Evolutionary conservation across 2,329 filamentous ascomycete genomes (phyloP).

Genomic region (Claviceps pusilla): DNA sequence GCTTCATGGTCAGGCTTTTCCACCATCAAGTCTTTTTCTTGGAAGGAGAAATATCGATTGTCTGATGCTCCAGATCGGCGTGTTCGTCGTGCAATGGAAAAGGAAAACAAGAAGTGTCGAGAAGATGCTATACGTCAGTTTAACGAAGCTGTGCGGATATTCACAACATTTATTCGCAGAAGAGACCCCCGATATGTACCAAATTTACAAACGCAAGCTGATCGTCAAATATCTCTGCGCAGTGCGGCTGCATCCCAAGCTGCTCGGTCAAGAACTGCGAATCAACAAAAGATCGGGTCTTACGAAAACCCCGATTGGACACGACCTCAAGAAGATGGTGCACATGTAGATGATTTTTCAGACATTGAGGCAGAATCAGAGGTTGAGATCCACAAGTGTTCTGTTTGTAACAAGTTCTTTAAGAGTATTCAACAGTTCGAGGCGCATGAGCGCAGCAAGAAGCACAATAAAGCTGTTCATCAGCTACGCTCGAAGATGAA

Average conservation of each 20-base stretch:
- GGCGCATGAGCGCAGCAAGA: constrained; percentile 90
- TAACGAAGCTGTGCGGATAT: constrained; percentile 76
- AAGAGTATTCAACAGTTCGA: constrained; percentile 86
- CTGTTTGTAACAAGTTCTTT: constrained; percentile 65
- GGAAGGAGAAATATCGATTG: constrained; percentile 73
- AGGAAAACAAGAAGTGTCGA: constrained; percentile 74
- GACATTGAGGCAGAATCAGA: constrained; percentile 40
- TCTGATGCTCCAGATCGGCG: constrained; percentile 79
- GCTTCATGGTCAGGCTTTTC: constrained; percentile 63
- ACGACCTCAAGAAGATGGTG: constrained; percentile 38
- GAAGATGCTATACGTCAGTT: constrained; percentile 77
- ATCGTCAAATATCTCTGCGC: constrained; percentile 64
- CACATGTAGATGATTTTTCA: constrained; percentile 46
- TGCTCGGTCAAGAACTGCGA: constrained; percentile 64
- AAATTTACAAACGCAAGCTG: constrained; percentile 62
- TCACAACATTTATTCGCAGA: constrained; percentile 81
- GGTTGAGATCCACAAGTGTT: constrained; percentile 54
- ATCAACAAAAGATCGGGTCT: constrained; percentile 56
- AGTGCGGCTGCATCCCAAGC: constrained; percentile 74
- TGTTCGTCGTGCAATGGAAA: constrained; percentile 75
- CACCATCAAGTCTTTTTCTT: constrained; percentile 73
- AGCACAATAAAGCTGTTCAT: constrained; percentile 76
- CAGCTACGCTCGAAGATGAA: constrained; percentile 70
- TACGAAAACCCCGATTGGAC: constrained; percentile 64
- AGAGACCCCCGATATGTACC: constrained; percentile 73